Evolutionary conservation across 768 basidiomycete species (phyloP), one percentile per base, ranked within the genome.

Genomic region (Termitomyces sp.): DNA sequence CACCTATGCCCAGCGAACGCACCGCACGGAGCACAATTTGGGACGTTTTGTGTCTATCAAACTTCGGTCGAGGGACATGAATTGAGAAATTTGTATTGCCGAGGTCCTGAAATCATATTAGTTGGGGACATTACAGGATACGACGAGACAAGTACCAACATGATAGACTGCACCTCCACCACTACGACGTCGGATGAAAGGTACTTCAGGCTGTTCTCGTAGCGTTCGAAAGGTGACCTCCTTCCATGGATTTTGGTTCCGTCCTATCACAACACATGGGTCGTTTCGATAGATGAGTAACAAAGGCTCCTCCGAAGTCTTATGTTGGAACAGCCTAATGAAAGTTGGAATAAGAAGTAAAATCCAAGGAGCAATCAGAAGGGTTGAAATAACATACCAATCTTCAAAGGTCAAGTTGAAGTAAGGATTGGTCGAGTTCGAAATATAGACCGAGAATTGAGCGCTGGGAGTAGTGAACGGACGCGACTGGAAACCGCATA

Each of bases 191-290:
- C 96, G 78, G 33, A 98, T 80, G 66, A 92, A 90, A 0, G 91
- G 91, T 18, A 94, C 79, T 4, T 75, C 77, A 2, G 70, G 67
- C 60, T 76, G 70, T 44, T 70, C 56, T 12, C 73, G 70, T 6
- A 94, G 75, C 1, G 82, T 78, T 6, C 68, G 60, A 50, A 95
- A 80, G 64, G 96, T 95, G 63, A 94, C 86, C 67, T 99, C 96
- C 69, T 93, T 97, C 96, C 96, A 98, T 16, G 95, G 96, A 64
- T 97, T 98, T 76, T 99, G 97, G 69, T 98, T 95, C 53, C 96
- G 78, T 0, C 96, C 96, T 55, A 98, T 92, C 54, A 99, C 81
- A 18, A 98, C 92, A 65, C 94, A 94, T 3, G 94, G 92, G 0
- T 73, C 69, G 68, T 98, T 90, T 31, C 92, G 84, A 70, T 98